Evolutionary conservation across 805 yeast genomes (phyloP).

Genomic region (Candida incommunis): DNA sequence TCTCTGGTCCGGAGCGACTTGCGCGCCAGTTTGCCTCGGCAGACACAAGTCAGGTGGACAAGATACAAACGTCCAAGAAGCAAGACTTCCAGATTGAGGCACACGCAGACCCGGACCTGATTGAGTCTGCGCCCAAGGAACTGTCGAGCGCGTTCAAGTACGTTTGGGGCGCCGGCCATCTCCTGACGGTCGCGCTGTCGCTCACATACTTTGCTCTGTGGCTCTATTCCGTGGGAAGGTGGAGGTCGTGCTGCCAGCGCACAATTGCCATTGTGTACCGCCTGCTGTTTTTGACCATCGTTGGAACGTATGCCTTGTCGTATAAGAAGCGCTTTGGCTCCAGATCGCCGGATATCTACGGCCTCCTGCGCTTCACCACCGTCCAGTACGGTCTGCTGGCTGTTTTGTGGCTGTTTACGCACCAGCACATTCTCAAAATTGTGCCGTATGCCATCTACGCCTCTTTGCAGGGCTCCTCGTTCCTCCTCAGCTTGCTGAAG

Average conservation of each 20-base stretch:
- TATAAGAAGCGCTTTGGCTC: conserved; percentile 1
- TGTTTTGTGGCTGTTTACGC: conserved; percentile 38
- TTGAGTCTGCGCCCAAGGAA: neutral
- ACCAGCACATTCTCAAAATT: conserved; percentile 42
- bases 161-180: neutral
- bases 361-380: conserved; percentile 54
- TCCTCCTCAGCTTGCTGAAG: conserved; percentile 14
- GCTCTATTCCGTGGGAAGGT: neutral
- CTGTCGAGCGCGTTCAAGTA: neutral
- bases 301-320: neutral
- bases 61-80: neutral
- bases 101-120: neutral
- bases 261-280: neutral
- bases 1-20: neutral
- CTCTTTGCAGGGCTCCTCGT: conserved; percentile 58
- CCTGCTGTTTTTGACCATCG: neutral
- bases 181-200: neutral
- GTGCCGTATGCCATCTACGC: conserved; percentile 62
- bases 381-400: conserved; percentile 51
- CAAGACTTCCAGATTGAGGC: neutral
- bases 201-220: neutral
- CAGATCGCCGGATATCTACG: neutral
- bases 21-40: neutral
- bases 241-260: neutral
- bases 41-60: neutral